Evolutionary conservation across 768 basidiomycete species (phyloP).

Genomic region (Lactarius hatsudake): DNA sequence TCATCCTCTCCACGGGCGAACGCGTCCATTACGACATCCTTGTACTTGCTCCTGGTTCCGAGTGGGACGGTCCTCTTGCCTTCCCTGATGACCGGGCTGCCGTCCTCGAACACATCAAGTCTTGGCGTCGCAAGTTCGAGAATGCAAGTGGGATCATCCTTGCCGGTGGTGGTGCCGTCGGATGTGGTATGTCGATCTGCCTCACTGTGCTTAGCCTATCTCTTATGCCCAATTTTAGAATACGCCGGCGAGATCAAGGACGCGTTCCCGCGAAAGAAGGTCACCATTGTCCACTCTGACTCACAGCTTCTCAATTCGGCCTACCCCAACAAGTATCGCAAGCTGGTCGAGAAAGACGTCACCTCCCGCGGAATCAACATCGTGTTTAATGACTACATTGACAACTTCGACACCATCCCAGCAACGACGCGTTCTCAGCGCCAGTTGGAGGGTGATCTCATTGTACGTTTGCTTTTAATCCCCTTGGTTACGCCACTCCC

Average conservation of each 20-base stretch:
- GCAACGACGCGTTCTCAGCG: constrained; percentile 53
- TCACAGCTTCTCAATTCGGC: constrained; percentile 50
- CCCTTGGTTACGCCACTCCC: neutral
- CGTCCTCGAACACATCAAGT: constrained; percentile 25
- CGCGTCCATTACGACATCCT: constrained; percentile 24
- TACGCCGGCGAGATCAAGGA: constrained; percentile 46
- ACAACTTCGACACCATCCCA: constrained; percentile 36
- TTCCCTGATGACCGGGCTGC: constrained; percentile 39
- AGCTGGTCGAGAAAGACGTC: constrained; percentile 42
- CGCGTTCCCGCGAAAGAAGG: constrained; percentile 43
- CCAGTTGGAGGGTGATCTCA: constrained; percentile 50
- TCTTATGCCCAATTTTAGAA: constrained; percentile 34
- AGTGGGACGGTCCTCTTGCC: constrained; percentile 31
- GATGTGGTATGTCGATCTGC: constrained; percentile 38
- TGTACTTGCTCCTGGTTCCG: constrained; percentile 23
- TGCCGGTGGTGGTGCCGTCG: constrained; percentile 40
- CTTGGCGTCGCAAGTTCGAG: constrained; percentile 35
- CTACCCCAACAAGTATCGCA: constrained; percentile 56
- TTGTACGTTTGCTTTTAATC: constrained; percentile 43
- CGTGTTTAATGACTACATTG: constrained; percentile 50
- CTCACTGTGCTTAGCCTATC: neutral
- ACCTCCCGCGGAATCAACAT: constrained; percentile 47
- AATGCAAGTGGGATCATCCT: constrained; percentile 36
- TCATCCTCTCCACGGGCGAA: constrained; percentile 18
- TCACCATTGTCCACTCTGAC: constrained; percentile 63